phyloP scores from a whole-genome alignment of 148 eudicot genomes.

The Chenopodium berlandieri region DNA sequence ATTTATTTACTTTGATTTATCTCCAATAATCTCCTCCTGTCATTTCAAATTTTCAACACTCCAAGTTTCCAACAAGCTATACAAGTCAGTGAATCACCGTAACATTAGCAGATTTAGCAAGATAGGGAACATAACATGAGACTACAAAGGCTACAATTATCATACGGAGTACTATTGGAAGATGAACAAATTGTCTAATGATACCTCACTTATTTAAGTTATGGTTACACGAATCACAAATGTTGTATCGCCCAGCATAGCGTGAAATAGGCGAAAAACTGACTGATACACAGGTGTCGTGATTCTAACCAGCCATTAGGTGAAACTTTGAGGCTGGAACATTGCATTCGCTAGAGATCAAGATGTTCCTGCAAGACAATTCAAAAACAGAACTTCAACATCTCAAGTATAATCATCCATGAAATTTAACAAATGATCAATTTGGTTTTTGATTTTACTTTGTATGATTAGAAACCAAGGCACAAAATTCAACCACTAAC shows the following conservation, averaged over 20 bases:
- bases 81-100: not conserved
- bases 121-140: not conserved
- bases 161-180: not conserved
- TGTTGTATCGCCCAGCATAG: slow-evolving; percentile 4
- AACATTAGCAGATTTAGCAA: slow-evolving; percentile 8
- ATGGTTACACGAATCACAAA: not conserved
- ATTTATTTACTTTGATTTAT: too few relatives aligned
- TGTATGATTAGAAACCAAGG: not conserved
- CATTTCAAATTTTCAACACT: not conserved
- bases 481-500: too few relatives aligned
- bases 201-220: not conserved
- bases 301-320: not conserved
- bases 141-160: not conserved
- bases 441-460: not conserved
- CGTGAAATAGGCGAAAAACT: not conserved
- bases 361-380: slow-evolving; percentile 14
- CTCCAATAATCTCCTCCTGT: not conserved
- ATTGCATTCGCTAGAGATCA: not conserved
- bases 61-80: not conserved
- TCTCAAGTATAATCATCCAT: not conserved
- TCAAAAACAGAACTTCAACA: not conserved
- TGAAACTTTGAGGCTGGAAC: not conserved
- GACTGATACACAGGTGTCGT: slow-evolving; percentile 9
- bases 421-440: not conserved
- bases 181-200: slow-evolving; percentile 2